Evolutionary conservation across 169 alveolate genomes (phyloP).

Genomic region (Plasmodium ovale): DNA sequence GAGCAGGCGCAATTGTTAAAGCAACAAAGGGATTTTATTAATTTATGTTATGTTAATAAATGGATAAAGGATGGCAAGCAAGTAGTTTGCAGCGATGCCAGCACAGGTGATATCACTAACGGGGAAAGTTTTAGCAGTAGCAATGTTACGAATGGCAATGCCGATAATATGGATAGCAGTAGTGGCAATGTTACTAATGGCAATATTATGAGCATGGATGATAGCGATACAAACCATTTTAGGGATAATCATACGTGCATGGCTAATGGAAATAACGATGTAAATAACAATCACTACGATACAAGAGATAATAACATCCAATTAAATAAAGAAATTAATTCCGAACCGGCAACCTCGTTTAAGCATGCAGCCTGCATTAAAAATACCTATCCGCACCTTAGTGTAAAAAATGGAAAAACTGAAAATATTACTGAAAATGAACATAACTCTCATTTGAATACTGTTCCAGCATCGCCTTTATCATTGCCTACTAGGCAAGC

Average conservation of each 20-base stretch:
- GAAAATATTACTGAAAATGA: no score
- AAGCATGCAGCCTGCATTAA: no score
- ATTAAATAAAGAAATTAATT: neutral
- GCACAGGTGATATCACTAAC: no score
- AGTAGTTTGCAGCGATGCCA: no score
- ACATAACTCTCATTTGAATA: no score
- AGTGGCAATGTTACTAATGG: neutral
- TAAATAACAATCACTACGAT: neutral
- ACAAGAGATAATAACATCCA: neutral
- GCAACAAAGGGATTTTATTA: constrained; percentile 82
- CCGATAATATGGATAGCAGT: neutral
- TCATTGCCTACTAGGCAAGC: no score
- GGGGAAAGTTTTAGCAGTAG: no score
- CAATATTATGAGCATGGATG: neutral
- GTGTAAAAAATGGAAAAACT: no score
- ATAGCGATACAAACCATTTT: neutral
- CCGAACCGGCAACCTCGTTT: no score
- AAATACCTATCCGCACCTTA: no score
- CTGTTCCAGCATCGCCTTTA: no score
- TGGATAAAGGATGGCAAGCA: constrained; percentile 12
- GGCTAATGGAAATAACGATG: neutral
- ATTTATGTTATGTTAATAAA: constrained; percentile 39
- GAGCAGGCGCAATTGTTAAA: constrained; percentile 82
- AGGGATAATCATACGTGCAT: neutral
- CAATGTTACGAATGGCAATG: no score